These are phyloP conservation scores for Aaosphaeria arxii DNA, from an alignment of 2,329 filamentous ascomycete genomes.

Conservation along the genomic window DNA sequence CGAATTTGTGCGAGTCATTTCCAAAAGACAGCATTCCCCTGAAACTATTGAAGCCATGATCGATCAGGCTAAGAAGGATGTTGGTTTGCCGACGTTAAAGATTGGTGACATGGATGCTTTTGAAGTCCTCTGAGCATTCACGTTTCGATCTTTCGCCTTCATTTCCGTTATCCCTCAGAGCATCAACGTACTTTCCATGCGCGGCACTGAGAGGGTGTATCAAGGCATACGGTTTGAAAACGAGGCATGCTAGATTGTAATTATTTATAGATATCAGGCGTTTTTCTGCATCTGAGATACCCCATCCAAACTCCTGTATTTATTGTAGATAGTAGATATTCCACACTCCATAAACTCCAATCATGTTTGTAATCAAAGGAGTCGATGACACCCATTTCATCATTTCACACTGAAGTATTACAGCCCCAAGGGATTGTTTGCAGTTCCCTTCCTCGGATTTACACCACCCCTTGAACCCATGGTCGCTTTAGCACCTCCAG, in stretches of 20 bases:
- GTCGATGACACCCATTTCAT: no score
- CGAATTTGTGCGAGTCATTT: conserved; percentile 27
- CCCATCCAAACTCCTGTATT: no score
- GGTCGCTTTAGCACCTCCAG: conserved; percentile 25
- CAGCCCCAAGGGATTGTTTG: conserved; percentile 43
- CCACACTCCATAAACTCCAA: no score
- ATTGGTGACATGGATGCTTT: conserved; percentile 32
- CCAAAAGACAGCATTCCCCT: conserved; percentile 19
- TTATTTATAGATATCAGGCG: no score
- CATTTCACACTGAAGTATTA: conserved; percentile 5
- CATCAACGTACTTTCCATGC: background rate
- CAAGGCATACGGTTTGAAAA: no score
- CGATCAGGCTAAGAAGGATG: conserved; percentile 18
- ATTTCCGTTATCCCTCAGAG: no score
- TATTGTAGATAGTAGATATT: no score
- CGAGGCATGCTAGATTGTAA: no score
- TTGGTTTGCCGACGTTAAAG: conserved; percentile 20
- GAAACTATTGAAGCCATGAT: conserved; percentile 28
- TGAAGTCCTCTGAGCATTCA: conserved; percentile 11
- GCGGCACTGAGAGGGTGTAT: no score
- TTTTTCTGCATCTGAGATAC: no score
- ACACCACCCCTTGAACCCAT: conserved; percentile 19
- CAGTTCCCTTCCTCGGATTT: conserved; percentile 31
- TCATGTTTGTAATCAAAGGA: no score
- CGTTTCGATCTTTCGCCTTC: background rate